Evolutionary conservation across 225 moss, liverwort and hornwort species (phyloP), one percentile per base, ranked within the genome.

Genomic region (Polytrichum commune): DNA sequence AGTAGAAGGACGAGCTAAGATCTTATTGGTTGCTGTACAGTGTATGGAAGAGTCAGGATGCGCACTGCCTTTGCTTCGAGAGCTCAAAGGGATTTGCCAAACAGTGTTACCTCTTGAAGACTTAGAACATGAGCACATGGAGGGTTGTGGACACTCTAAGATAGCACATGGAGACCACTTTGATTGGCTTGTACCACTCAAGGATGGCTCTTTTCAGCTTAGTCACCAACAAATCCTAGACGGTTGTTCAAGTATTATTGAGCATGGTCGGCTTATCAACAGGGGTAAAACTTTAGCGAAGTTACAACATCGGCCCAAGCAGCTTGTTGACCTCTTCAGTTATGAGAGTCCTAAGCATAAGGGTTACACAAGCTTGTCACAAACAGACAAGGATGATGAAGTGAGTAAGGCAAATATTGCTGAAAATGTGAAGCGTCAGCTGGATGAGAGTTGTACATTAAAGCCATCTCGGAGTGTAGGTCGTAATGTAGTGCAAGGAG

Each of bases 31-130:
- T 69, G 74, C 38, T 66, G 46, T 84, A 75, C 88, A 95, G 94
- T 95, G 92, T 73, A 76, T 94, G 87, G 94, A 93, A 72, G 90
- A 92, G 73, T 87, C 89, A 72, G 91, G 91, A 22, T 98, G 94
- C 73, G 81, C 85, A 70, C 62, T 98, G 33, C 92, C 90, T 54
- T 85, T 95, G 85, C 82, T 91, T 29, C 85, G 90, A 65, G 92
- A 91, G 79, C 70, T 96, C 74, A 85, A 78, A 75, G 87, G 78
- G 67, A 71, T 85, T 24, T 88, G 85, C 69, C 86, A 86, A 68
- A 85, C 76, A 54, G 62, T 87, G 68, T 69, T 82, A 56, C 82
- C 74, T 7, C 75, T 72, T 56, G 88, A 72, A 54, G 88, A 81
- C 60, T 65, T 78, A 66, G 88, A 88, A 35, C 97, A 98, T 75